Base-by-base conservation (phyloP, 805 yeast species). In the Starmerella powellii region DNA sequence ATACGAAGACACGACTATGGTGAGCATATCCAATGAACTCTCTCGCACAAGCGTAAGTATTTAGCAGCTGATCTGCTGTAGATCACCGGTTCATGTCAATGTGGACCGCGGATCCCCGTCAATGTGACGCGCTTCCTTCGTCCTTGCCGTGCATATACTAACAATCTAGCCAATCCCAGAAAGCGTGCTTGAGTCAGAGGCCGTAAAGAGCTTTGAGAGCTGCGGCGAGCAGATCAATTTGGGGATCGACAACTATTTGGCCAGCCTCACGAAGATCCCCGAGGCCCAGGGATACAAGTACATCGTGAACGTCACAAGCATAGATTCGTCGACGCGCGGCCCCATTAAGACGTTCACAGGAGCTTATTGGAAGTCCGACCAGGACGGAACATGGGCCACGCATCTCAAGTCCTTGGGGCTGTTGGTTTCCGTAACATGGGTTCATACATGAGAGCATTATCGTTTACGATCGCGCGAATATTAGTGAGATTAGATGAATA, bases 311-410 rank as follows among this genome's bases (percentile, higher is more conserved):
- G 54, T 39, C 20, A 44, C 49, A 6, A 20, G 34, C 17, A 16
- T 51, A 6, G 52, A 44, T 20, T 31, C 37, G 3, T 27, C 32
- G 6, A 28, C 53, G 2, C 33, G 26, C 4, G 54, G 54, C 10
- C 49, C 55, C 6, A 17, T 50, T 27, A 31, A 36, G 20, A 41
- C 53, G 3, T 44, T 16, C 30, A 38, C 43, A 1, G 59, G 56
- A 2, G 59, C 56, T 18, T 50, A 27, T 35, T 55, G 59, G 59
- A 49, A 54, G 37, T 37, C 49, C 4, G 40, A 42, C 16, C 51
- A 46, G n/a, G 59, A 55, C 40, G 59, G 59, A 10, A 36, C 48
- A 6, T 51, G 48, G 50, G 42, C 47, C n/a, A 24, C 34, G 20
- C 34, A 38, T 21, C 44, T 48, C 17, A 41, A 26, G 6, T 17